These are phyloP conservation scores for Asterophora lycoperdoides DNA, from an alignment of 768 basidiomycete genomes.

Conservation along the genomic window DNA sequence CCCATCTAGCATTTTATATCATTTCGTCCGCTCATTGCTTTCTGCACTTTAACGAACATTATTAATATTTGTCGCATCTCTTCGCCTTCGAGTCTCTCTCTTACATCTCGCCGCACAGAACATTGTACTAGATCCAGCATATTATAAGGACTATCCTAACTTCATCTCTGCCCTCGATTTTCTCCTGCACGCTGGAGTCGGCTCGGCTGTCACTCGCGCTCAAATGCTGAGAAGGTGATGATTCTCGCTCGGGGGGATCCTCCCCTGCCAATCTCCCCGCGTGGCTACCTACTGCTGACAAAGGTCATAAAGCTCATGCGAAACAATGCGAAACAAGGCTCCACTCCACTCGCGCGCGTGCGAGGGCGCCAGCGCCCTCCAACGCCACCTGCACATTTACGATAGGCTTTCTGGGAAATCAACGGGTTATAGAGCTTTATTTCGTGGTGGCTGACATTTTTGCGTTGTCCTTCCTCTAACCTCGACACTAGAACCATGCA, in stretches of 20 bases:
- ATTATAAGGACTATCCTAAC: constrained; percentile 16
- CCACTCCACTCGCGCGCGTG: no score
- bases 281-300: no score
- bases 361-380: no score
- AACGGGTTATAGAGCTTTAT: neutral
- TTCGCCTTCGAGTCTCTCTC: neutral
- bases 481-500: constrained; percentile 3
- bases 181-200: no score
- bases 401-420: neutral
- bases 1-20: constrained; percentile 10
- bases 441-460: constrained; percentile 8
- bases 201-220: no score
- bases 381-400: neutral
- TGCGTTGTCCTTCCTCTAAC: neutral
- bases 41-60: constrained; percentile 11
- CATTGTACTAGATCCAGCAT: constrained; percentile 15
- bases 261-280: no score
- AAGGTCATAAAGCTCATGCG: no score
- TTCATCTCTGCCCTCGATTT: neutral
- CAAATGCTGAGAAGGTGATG: no score
- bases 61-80: constrained; percentile 15
- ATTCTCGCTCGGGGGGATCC: no score
- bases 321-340: no score
- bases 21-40: constrained; percentile 13
- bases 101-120: constrained; percentile 8